These are phyloP conservation scores for Aspergillus affinis DNA, from an alignment of 495 filamentous ascomycete species.

Conservation along the genomic window DNA sequence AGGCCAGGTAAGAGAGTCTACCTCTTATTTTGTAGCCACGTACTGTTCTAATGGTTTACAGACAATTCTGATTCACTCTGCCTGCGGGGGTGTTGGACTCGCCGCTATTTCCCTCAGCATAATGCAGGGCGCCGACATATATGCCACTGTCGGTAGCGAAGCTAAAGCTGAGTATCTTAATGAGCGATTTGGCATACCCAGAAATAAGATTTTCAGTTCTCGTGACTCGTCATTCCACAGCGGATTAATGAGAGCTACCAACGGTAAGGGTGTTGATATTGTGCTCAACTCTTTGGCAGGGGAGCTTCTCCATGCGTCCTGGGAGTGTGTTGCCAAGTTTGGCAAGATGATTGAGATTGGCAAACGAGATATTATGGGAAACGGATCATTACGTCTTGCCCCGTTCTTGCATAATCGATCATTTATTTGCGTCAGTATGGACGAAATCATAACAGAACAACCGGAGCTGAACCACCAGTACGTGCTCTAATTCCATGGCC, in stretches of 20 bases:
- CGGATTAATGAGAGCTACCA: constrained; percentile 44
- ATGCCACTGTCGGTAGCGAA: constrained; percentile 42
- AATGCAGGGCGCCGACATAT: constrained; percentile 29
- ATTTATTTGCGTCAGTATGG: constrained; percentile 23
- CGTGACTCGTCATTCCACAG: constrained; percentile 42
- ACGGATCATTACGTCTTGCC: constrained; percentile 26
- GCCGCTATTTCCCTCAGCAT: constrained; percentile 18
- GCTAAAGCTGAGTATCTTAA: constrained; percentile 40
- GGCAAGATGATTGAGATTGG: constrained; percentile 53
- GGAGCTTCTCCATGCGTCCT: constrained; percentile 45
- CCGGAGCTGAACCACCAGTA: neutral
- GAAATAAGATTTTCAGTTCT: constrained; percentile 50
- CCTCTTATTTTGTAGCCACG: too few species aligned
- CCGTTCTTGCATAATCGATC: constrained; percentile 34
- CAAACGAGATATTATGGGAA: constrained; percentile 22
- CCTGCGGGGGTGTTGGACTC: constrained; percentile 25
- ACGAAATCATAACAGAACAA: neutral
- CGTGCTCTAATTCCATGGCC: too few species aligned
- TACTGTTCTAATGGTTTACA: constrained; percentile 20
- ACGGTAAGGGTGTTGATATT: constrained; percentile 47
- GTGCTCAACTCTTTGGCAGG: constrained; percentile 52
- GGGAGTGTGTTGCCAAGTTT: constrained; percentile 52
- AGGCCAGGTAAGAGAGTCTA: neutral
- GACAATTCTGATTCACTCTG: constrained; percentile 30
- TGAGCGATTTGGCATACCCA: constrained; percentile 30